Evolutionary conservation across 768 basidiomycete species (phyloP).

Genomic region (Lactarius hatsudake): DNA sequence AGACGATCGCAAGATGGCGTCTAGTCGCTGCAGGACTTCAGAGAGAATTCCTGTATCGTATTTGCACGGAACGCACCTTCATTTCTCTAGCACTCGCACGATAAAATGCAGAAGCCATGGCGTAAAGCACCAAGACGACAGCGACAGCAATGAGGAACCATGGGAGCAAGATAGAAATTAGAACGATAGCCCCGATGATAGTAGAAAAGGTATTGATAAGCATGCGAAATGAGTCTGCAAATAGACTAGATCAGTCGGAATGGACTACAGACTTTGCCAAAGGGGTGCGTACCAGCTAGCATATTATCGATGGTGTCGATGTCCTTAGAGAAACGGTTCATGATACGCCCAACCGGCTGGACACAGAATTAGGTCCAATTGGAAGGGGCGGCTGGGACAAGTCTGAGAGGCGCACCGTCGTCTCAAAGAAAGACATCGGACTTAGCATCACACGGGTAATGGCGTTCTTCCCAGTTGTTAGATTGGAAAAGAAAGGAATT

Average conservation of each 20-base stretch:
- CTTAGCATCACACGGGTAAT: slow-evolving; percentile 74
- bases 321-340: slow-evolving; percentile 89
- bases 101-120: slow-evolving; percentile 77
- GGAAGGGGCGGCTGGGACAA: slow-evolving; percentile 13
- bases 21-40: slow-evolving; percentile 46
- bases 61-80: slow-evolving; percentile 45
- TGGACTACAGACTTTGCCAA: neutral
- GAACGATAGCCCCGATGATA: slow-evolving; percentile 72
- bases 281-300: slow-evolving; percentile 47
- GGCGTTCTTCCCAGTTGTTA: slow-evolving; percentile 42
- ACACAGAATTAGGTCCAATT: slow-evolving; percentile 19
- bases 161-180: slow-evolving; percentile 74
- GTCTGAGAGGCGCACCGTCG: slow-evolving; percentile 48
- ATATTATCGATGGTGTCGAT: slow-evolving; percentile 79
- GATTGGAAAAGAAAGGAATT: neutral
- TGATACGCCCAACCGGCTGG: slow-evolving; percentile 79
- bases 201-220: slow-evolving; percentile 57
- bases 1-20: slow-evolving; percentile 81
- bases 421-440: slow-evolving; percentile 90
- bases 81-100: slow-evolving; percentile 83
- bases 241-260: slow-evolving; percentile 4
- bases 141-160: slow-evolving; percentile 81
- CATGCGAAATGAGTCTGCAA: slow-evolving; percentile 70
- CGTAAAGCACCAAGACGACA: slow-evolving; percentile 59
- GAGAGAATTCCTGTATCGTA: neutral